Evolutionary conservation across 495 filamentous ascomycete genomes (phyloP).

Genomic region (Xylaria cubensis): DNA sequence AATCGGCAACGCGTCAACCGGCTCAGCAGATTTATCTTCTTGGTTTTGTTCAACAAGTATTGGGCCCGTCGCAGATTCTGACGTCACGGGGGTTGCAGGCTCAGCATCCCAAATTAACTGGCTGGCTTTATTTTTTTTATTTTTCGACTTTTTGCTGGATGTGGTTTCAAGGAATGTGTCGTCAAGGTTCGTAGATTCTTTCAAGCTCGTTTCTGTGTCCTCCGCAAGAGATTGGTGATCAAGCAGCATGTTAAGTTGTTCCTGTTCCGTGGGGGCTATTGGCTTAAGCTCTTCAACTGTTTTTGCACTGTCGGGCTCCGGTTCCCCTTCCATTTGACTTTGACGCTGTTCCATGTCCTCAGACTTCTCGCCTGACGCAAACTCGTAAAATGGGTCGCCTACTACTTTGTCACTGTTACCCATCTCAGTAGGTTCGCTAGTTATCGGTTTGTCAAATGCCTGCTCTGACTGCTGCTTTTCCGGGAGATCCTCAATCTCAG

Average conservation of each 20-base stretch:
- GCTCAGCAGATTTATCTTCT: conserved; percentile 31
- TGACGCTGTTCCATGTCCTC: conserved; percentile 31
- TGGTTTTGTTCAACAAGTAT: conserved; percentile 26
- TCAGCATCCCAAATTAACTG: conserved; percentile 28
- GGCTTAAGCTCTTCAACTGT: conserved; percentile 22
- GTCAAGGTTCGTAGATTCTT: conserved; percentile 30
- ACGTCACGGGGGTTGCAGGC: conserved; percentile 20
- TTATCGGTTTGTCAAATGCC: conserved; percentile 20
- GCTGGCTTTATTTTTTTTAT: conserved; percentile 36
- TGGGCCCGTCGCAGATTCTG: conserved; percentile 28
- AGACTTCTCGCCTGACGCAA: conserved; percentile 33
- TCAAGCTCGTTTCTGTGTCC: conserved; percentile 29
- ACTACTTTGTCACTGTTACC: conserved; percentile 4
- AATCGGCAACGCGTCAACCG: background rate
- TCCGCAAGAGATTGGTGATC: conserved; percentile 27
- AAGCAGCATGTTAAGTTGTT: conserved; percentile 27
- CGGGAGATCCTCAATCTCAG: conserved; percentile 28
- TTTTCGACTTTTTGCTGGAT: conserved; percentile 29
- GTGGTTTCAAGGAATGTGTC: conserved; percentile 27
- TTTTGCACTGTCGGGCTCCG: conserved; percentile 16
- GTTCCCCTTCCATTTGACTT: conserved; percentile 24
- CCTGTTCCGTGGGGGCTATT: conserved; percentile 28
- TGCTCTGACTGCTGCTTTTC: conserved; percentile 25
- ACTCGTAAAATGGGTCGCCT: conserved; percentile 28
- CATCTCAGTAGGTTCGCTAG: conserved; percentile 20